These are phyloP conservation scores for Ilyonectria sp. DNA, from an alignment of 2,329 filamentous ascomycete species.

Conservation along the genomic window DNA sequence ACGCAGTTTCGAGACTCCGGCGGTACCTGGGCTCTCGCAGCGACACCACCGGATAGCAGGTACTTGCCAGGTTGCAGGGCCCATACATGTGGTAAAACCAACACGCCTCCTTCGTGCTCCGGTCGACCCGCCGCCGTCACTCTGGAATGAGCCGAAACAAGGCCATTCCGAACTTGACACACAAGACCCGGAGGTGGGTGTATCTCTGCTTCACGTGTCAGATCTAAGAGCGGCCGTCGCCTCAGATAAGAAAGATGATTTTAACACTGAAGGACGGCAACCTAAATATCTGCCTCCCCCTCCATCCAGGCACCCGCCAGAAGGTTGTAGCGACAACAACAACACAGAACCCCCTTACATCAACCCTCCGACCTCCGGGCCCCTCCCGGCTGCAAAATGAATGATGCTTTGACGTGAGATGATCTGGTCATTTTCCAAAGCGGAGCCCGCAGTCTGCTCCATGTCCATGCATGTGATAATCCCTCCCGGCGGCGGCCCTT, in stretches of 20 bases:
- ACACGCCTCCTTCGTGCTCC: conserved; percentile 18
- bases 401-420: conserved; percentile 48
- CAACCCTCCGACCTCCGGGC: conserved; percentile 8
- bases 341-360: conserved; percentile 3
- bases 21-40: conserved; percentile 1
- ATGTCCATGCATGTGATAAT: conserved; percentile 48
- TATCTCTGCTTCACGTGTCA: neutral
- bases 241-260: neutral
- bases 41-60: neutral
- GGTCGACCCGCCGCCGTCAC: conserved; percentile 20
- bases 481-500: neutral
- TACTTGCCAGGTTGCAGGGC: conserved; percentile 5
- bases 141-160: conserved; percentile 23
- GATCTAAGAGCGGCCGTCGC: neutral
- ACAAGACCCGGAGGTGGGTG: neutral
- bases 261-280: neutral
- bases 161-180: conserved; percentile 14
- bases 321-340: neutral
- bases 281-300: neutral
- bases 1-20: conserved; percentile 9
- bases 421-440: conserved; percentile 47
- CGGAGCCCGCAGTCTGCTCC: conserved; percentile 30
- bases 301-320: too few relatives aligned
- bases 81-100: neutral
- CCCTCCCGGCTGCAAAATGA: conserved; percentile 31